phyloP scores from a whole-genome alignment of 345 rosid species.

The Heritiera fomes region DNA sequence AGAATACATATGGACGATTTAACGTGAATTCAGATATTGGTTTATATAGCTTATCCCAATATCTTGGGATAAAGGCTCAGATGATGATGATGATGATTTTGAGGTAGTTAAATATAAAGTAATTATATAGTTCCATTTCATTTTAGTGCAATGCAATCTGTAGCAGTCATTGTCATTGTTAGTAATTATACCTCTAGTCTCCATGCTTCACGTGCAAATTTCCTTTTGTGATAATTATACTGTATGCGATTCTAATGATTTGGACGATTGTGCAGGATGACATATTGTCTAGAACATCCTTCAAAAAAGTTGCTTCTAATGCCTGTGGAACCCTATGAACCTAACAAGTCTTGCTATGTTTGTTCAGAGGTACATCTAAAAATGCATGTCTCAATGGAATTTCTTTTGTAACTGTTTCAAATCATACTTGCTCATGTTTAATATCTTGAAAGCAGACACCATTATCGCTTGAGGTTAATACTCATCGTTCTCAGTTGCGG shows the following conservation, averaged over 20 bases:
- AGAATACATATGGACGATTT: no score
- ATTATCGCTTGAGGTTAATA: slow-evolving; percentile 78
- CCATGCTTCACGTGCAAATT: not conserved
- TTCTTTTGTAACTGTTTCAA: slow-evolving; percentile 15
- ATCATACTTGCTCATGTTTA: slow-evolving; percentile 20
- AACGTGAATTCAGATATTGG: no score
- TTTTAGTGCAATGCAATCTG: not conserved
- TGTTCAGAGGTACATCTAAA: slow-evolving; percentile 77
- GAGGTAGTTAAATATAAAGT: not conserved
- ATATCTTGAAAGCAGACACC: slow-evolving; percentile 64
- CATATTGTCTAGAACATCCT: slow-evolving; percentile 92
- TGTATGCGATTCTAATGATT: slow-evolving; percentile 8
- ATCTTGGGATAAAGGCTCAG: no score
- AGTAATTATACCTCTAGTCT: not conserved
- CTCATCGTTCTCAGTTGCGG: slow-evolving; percentile 67
- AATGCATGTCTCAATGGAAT: slow-evolving; percentile 11
- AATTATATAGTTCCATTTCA: not conserved
- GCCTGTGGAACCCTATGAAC: slow-evolving; percentile 95
- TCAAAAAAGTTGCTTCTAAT: slow-evolving; percentile 85
- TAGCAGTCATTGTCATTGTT: not conserved
- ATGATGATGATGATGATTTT: not conserved
- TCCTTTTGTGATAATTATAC: slow-evolving; percentile 10
- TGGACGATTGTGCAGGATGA: slow-evolving; percentile 61
- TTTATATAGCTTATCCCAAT: no score
- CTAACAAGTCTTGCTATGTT: slow-evolving; percentile 91